Evolutionary conservation across 1,139 yeast genomes (phyloP), one percentile per base, ranked within the genome.

Genomic region (Geotrichum siamense): DNA sequence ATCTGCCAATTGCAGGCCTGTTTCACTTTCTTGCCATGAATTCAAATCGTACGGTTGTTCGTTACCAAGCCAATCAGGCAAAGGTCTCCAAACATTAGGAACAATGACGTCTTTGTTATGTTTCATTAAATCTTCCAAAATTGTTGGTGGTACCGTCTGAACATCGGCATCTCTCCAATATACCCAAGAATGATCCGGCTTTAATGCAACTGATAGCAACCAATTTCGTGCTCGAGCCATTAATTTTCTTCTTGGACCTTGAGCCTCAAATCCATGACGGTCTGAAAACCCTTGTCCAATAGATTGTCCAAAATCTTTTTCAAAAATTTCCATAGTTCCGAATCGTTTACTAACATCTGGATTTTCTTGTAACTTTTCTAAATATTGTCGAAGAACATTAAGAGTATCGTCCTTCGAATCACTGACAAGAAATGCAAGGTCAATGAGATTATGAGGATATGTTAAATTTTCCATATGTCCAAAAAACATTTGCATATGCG

Each of bases 1-100:
- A 29, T 76, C 78, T 0, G 95, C 95, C 53, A 85, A 69, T 58
- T 80, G 84, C 35, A 83, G 64, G 1, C 91, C 94, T 32, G 93
- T 87, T 52, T 81, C 91, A 38, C 82, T 74, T 63, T 85, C 95
- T 58, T 81, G 86, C 95, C 95, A 85, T 28, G 94, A 82, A 65
- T 85, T 85, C 60, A 85, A 72, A 67, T 85, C 95, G 58, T 85
- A 85, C 1, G 95, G 94, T 62, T 85, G 95, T 59, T 83, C 89
- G 58, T 79, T 79, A 5, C 93, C 93, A 48, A 84, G 71, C 89
- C 91, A 84, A 61, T 82, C 91, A 1, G 94, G 94, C 51, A 85
- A 67, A 1, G 95, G 95, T 55, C 95, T 73, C 95, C 95, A 85
- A 39, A 85, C 93, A 58, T 85, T 85, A 20, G 95, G 95, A 20